Evolutionary conservation across 2,329 filamentous ascomycete genomes (phyloP), one percentile per base, ranked within the genome.

Genomic region (Periconia digitata): DNA sequence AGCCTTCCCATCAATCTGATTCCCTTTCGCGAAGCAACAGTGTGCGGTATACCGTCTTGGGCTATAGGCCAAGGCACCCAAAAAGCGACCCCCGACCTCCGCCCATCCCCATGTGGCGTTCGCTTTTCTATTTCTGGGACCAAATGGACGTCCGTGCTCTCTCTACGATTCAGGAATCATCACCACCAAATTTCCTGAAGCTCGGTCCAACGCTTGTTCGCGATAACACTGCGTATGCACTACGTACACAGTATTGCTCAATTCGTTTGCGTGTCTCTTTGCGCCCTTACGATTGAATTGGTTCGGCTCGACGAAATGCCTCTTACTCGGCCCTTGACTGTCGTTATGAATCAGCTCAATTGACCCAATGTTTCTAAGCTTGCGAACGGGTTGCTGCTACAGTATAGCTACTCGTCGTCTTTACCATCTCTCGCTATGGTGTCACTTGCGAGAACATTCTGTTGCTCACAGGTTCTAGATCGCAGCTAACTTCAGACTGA

Each of bases 41-140:
- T 32, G 27, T 32, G 8, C 27, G 27, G 27, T 32, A 10, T 32
- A 32, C 27, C 27, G n/a, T 5, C 27, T 32, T 32, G 12, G 10
- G 27, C 27, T 3, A 12, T 5, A 4, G 10, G 10, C n/a, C 27
- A 15, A 12, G 27, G 27, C 27, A 12, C 12, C 24, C 24, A 27
- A 27, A 27, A 27, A 27, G 12, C 24, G 7, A 27, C 24, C 24
- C 24, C 24, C 24, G 12, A 27, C 24, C 24, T 27, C 12, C 7
- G 12, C 24, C 24, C 24, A 27, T 6, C 24, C 24, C 24, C 24
- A 27, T 27, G 24, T 12, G 24, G 22, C 22, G 45, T 10, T 7
- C 7, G 27, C 22, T 17, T 35, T 43, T 47, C 40, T 43, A 43
- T 43, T 47, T 39, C 35, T 39, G n/a, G 32, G 40, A 13, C 38